Percentiles rank a stretch among this genome's conserved stretches.
Conservation (phyloP, 2,329 filamentous ascomycete species). For the Graphilbum sp. region DNA sequence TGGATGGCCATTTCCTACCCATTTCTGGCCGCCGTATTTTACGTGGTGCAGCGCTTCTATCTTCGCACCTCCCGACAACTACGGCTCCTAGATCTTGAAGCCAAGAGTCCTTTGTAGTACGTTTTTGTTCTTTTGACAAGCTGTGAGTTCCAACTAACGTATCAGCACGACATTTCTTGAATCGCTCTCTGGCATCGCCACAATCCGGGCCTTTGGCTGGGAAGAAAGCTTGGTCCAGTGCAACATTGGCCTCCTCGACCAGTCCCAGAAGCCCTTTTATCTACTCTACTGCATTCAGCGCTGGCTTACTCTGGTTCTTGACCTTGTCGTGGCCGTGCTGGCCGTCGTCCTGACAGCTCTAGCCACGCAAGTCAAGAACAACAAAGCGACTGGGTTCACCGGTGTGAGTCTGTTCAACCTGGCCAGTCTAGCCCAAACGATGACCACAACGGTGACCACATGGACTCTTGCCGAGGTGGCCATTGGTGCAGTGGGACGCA, state of each 20-base stretch:
- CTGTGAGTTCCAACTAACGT: too few relatives aligned
- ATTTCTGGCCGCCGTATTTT: too few relatives aligned
- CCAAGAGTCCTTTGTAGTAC: conserved; percentile 28
- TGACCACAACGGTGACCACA: too few relatives aligned
- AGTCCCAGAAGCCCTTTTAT: conserved; percentile 40
- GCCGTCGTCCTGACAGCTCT: conserved; percentile 18
- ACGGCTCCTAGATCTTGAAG: conserved; percentile 32
- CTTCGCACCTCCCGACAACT: conserved; percentile 34
- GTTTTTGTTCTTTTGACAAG: too few relatives aligned
- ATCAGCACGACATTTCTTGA: conserved; percentile 21
- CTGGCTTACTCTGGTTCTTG: conserved; percentile 27
- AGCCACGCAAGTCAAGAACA: conserved; percentile 15
- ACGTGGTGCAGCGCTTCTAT: conserved; percentile 28
- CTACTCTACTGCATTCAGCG: conserved; percentile 38
- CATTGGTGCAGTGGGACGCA: too few relatives aligned
- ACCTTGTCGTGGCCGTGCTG: conserved; percentile 18
- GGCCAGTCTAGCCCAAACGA: too few relatives aligned
- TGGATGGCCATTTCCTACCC: too few relatives aligned
- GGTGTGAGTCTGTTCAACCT: conserved; percentile 14
- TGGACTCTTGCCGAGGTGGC: too few relatives aligned
- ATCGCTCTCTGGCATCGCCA: conserved; percentile 27
- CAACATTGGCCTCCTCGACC: conserved; percentile 30
- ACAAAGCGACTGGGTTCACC: conserved; percentile 12
- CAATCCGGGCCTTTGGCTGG: conserved; percentile 38
- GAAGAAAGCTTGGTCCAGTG: conserved; percentile 21